Conservation (phyloP, 306 rosid species). For the Astragalus glycyphyllos region DNA sequence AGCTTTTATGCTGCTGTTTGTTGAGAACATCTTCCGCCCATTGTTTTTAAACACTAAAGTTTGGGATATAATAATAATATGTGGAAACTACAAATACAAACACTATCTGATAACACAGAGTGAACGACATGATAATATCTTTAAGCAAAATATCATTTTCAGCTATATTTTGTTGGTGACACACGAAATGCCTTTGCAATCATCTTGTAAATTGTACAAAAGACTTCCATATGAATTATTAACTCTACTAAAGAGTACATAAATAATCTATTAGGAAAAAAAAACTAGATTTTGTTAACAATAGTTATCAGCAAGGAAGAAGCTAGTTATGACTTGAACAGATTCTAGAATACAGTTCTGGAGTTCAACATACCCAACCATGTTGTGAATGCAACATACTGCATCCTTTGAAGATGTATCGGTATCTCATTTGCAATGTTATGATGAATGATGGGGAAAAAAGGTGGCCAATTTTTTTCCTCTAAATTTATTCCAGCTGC, state of each 20-base stretch:
- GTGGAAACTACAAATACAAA: no score
- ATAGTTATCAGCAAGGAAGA: constrained; percentile 32
- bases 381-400: constrained; percentile 90
- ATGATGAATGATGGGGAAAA: constrained; percentile 91
- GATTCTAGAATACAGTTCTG: constrained; percentile 10
- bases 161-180: constrained; percentile 12
- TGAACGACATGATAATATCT: no score
- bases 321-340: constrained; percentile 38
- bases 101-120: no score
- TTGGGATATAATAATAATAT: no score
- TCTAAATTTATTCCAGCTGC: constrained; percentile 85
- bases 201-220: constrained; percentile 12
- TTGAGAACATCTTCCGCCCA: neutral
- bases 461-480: constrained; percentile 97
- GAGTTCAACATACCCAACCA: constrained; percentile 75
- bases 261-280: constrained; percentile 9
- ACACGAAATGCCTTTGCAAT: constrained; percentile 21
- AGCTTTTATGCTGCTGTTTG: neutral
- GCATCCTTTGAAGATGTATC: constrained; percentile 82
- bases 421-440: constrained; percentile 92
- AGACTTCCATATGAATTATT: constrained; percentile 4
- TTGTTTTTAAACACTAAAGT: neutral
- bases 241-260: constrained; percentile 10
- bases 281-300: constrained; percentile 7
- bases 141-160: neutral